Conservation (phyloP, 108 stramenopile genomes). For the Seminavis robusta region DNA sequence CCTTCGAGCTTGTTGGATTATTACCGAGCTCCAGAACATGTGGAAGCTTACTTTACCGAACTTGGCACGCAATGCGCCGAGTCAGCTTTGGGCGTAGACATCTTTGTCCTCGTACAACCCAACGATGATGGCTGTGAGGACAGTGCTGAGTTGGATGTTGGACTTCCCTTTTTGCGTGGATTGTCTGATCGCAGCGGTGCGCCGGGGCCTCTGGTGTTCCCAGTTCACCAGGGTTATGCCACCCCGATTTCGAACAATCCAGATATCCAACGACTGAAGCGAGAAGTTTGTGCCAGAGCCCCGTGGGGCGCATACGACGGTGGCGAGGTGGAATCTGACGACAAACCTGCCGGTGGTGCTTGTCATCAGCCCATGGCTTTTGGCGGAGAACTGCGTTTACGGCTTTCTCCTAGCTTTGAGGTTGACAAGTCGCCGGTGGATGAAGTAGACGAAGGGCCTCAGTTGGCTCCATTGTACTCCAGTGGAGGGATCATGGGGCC, state of each 20-base stretch:
- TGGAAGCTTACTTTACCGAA: conserved; percentile 24
- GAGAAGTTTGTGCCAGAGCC: conserved; percentile 28
- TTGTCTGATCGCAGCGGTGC: conserved; percentile 44
- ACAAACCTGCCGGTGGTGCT: conserved; percentile 2
- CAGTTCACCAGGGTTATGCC: too few species aligned
- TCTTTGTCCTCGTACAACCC: conserved; percentile 23
- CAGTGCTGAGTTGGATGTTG: background rate
- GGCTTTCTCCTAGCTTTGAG: conserved; percentile 34
- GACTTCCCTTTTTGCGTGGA: conserved; percentile 27
- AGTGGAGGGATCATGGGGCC: conserved; percentile 40
- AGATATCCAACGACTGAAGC: conserved; percentile 9
- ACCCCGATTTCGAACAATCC: too few species aligned
- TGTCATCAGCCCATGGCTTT: conserved; percentile 27
- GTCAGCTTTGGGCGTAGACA: conserved; percentile 44
- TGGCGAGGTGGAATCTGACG: background rate
- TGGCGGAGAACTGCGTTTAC: conserved; percentile 36
- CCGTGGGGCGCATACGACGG: conserved; percentile 3
- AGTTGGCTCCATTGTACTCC: conserved; percentile 22
- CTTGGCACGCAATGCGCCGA: conserved; percentile 34
- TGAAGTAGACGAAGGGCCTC: background rate
- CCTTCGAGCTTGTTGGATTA: conserved; percentile 15
- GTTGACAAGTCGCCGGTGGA: conserved; percentile 27
- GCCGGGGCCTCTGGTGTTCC: conserved; percentile 40
- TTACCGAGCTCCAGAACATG: conserved; percentile 4
- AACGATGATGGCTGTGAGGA: conserved; percentile 6